Percentiles rank a stretch among this genome's conserved stretches.
Conservation (phyloP, 1,284 basidiomycete genomes). For the Taiwanofungus camphoratus region DNA sequence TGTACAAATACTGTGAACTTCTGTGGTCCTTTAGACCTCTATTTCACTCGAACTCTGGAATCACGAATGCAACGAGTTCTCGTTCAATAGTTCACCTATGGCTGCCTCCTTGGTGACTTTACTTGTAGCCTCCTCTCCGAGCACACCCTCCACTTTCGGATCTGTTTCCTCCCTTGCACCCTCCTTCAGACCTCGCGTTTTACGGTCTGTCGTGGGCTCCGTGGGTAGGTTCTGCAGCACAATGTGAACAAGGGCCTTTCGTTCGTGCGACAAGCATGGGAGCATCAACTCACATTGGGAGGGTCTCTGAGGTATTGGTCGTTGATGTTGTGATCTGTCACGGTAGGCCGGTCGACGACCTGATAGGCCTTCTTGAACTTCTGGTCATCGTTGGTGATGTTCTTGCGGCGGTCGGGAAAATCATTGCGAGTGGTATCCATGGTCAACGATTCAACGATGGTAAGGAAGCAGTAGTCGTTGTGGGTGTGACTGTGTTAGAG, state of each 20-base stretch:
- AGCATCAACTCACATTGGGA: constrained; percentile 23
- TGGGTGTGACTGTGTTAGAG: background rate
- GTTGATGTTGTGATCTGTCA: constrained; percentile 29
- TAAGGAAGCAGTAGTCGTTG: background rate
- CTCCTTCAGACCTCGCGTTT: constrained; percentile 13
- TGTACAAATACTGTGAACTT: too few species aligned
- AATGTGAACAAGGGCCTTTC: background rate
- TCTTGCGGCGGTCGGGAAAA: constrained; percentile 9
- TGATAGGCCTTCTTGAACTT: constrained; percentile 29
- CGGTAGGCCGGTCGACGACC: constrained; percentile 23
- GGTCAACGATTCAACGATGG: too few species aligned
- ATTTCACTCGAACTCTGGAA: too few species aligned
- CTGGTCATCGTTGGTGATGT: constrained; percentile 15
- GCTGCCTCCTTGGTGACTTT: constrained; percentile 14
- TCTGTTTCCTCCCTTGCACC: constrained; percentile 16
- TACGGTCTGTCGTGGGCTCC: constrained; percentile 9
- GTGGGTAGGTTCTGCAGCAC: constrained; percentile 9
- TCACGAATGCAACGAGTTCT: constrained; percentile 16
- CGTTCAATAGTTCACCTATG: constrained; percentile 12
- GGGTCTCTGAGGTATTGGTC: constrained; percentile 29
- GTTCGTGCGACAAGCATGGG: background rate
- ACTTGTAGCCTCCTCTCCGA: constrained; percentile 14
- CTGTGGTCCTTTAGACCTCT: too few species aligned
- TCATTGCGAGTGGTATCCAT: constrained; percentile 15
- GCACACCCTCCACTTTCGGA: constrained; percentile 16